phyloP scores from a whole-genome alignment of 305 asterid genomes.

The Fraxinus paxiana region DNA sequence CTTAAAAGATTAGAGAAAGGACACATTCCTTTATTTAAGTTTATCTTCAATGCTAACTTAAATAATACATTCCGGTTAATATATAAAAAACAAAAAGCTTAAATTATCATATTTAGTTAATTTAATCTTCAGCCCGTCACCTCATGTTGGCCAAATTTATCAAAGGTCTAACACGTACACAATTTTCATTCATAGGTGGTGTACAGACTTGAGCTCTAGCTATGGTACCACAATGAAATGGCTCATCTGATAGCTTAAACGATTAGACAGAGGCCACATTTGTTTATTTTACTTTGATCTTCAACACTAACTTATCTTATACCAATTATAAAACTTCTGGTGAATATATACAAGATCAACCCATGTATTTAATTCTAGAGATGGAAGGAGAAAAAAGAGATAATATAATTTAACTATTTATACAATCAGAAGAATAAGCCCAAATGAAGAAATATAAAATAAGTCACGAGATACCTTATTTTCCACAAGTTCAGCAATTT shows the following conservation, averaged over 20 bases:
- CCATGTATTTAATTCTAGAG: not conserved
- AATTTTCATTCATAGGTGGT: not conserved
- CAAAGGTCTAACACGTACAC: not conserved
- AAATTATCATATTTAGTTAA: not conserved
- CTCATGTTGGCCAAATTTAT: not conserved
- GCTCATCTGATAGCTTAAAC: not conserved
- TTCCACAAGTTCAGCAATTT: conserved; percentile 92
- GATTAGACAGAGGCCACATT: not conserved
- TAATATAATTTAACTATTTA: conserved; percentile 5
- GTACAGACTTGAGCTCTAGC: not conserved
- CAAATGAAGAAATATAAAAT: conserved; percentile 2
- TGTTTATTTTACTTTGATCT: not conserved
- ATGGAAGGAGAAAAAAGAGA: not conserved
- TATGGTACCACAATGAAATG: not conserved
- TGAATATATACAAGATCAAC: not conserved
- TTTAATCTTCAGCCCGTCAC: not conserved
- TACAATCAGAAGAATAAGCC: not conserved
- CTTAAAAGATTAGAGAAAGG: not conserved
- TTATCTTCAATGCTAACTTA: not conserved
- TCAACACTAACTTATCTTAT: not conserved
- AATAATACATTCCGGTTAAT: not conserved
- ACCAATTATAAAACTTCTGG: not conserved
- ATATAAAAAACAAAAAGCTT: not conserved
- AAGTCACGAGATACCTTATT: conserved; percentile 53
- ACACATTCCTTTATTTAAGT: not conserved